Conservation (phyloP, 2,329 filamentous ascomycete genomes). For the Chrysosphaeria jannelii region DNA sequence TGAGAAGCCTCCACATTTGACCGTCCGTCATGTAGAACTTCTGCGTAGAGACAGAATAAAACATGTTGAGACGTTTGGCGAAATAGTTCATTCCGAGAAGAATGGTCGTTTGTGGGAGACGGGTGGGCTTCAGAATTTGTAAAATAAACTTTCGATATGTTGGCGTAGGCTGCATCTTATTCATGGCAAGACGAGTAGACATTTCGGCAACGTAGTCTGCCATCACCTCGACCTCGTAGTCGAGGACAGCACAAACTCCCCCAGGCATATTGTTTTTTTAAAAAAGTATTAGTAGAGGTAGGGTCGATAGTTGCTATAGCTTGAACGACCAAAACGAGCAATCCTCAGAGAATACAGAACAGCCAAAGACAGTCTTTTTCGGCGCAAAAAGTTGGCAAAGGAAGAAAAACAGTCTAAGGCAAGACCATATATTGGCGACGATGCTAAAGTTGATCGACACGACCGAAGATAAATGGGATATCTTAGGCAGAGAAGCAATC, state of each 20-base stretch:
- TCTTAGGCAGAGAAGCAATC: too few species aligned
- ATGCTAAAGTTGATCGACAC: neutral
- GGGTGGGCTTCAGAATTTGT: conserved; percentile 69
- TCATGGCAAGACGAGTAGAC: conserved; percentile 29
- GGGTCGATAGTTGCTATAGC: too few species aligned
- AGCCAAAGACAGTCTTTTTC: neutral
- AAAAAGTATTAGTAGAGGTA: too few species aligned
- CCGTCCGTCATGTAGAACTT: conserved; percentile 28
- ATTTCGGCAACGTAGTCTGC: conserved; percentile 83
- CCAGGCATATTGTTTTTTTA: conserved; percentile 42
- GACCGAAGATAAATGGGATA: too few species aligned
- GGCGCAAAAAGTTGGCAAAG: neutral
- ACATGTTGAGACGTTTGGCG: conserved; percentile 50
- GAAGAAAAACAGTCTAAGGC: too few species aligned
- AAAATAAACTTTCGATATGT: conserved; percentile 78
- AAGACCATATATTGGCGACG: conserved; percentile 1
- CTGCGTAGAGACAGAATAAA: conserved; percentile 19
- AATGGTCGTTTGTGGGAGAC: conserved; percentile 73
- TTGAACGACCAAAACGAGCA: too few species aligned
- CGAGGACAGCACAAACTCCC: conserved; percentile 75
- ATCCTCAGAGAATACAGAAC: conserved; percentile 1
- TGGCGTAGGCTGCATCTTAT: conserved; percentile 17
- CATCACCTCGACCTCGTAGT: conserved; percentile 94
- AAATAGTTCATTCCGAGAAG: conserved; percentile 74
- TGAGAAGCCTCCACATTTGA: conserved; percentile 66